Percentiles rank a stretch among this genome's conserved stretches.
phyloP scores from a whole-genome alignment of 2,329 filamentous ascomycete genomes.

The Aureobasidium lini region DNA sequence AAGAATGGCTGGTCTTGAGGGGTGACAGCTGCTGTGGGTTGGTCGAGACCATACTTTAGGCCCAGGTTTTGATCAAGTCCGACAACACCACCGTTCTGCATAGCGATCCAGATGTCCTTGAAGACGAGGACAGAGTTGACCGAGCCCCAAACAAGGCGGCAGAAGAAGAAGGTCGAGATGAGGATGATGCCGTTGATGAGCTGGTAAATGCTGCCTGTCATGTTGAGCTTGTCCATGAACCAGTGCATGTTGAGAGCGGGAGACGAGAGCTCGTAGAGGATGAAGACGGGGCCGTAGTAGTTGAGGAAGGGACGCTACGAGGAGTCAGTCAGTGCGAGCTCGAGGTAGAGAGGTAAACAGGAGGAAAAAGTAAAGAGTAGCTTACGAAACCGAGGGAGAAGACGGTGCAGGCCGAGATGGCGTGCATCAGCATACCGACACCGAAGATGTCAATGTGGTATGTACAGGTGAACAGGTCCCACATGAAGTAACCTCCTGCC shows the following conservation, averaged over 20 bases:
- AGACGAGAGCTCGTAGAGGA: conserved; percentile 79
- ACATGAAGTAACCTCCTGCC: conserved; percentile 75
- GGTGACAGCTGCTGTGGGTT: conserved; percentile 6
- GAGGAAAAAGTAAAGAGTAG: conserved; percentile 21
- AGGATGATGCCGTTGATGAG: conserved; percentile 70
- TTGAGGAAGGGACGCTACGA: conserved; percentile 71
- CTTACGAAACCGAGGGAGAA: conserved; percentile 75
- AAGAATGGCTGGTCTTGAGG: neutral
- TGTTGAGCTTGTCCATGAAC: conserved; percentile 81
- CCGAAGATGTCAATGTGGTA: conserved; percentile 66
- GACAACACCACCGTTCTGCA: conserved; percentile 22
- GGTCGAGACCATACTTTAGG: conserved; percentile 1
- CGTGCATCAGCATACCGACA: conserved; percentile 69
- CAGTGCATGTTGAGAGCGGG: conserved; percentile 85
- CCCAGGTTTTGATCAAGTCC: conserved; percentile 12
- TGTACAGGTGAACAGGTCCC: conserved; percentile 67
- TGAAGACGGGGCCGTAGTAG: conserved; percentile 73
- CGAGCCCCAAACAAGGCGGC: conserved; percentile 70
- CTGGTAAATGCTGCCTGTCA: conserved; percentile 67
- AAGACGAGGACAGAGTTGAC: conserved; percentile 60
- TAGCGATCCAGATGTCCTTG: conserved; percentile 55
- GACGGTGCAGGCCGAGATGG: conserved; percentile 63
- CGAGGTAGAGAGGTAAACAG: neutral
- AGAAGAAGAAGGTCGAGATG: conserved; percentile 66
- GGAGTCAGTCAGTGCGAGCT: conserved; percentile 14